Conservation (phyloP, 352 stramenopile genomes). For the Globisporangium orthogonon region DNA sequence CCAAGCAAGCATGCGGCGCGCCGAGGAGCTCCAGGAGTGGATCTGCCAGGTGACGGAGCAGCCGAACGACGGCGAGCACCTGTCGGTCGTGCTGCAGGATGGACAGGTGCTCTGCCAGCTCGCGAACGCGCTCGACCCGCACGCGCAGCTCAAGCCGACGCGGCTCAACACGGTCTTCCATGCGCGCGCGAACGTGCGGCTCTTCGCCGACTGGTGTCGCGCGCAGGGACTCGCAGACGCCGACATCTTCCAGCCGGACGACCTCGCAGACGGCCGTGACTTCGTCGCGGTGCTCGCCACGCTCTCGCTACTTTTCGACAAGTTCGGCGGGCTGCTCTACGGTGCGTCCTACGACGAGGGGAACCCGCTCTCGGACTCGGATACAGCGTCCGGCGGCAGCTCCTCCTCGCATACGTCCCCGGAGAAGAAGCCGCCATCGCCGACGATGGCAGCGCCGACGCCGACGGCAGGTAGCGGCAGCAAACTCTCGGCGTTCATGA, state of each 20-base stretch:
- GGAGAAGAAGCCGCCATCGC: slow-evolving; percentile 35
- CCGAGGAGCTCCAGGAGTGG: slow-evolving; percentile 81
- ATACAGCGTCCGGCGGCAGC: slow-evolving; percentile 57
- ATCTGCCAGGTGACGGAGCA: slow-evolving; percentile 77
- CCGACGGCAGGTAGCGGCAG: slow-evolving; percentile 48
- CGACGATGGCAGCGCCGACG: slow-evolving; percentile 24
- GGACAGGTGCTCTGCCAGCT: slow-evolving; percentile 83
- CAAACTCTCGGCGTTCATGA: slow-evolving; percentile 80
- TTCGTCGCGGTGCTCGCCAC: slow-evolving; percentile 64
- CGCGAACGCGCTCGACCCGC: slow-evolving; percentile 74
- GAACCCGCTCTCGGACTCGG: slow-evolving; percentile 65
- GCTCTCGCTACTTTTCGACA: slow-evolving; percentile 83
- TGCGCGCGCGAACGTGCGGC: slow-evolving; percentile 77
- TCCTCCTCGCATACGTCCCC: slow-evolving; percentile 27
- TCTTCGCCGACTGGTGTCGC: slow-evolving; percentile 80
- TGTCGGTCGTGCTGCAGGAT: slow-evolving; percentile 78
- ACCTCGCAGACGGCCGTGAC: slow-evolving; percentile 60
- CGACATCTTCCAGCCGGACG: slow-evolving; percentile 76
- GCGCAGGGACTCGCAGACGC: slow-evolving; percentile 56
- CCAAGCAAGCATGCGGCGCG: slow-evolving; percentile 37
- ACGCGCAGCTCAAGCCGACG: slow-evolving; percentile 76
- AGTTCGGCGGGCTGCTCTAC: slow-evolving; percentile 46
- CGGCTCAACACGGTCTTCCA: slow-evolving; percentile 88
- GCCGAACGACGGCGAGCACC: slow-evolving; percentile 63
- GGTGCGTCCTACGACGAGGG: slow-evolving; percentile 24